These are phyloP conservation scores for Aspergillus japonicus DNA, from an alignment of 2,329 filamentous ascomycete species.

Conservation along the genomic window DNA sequence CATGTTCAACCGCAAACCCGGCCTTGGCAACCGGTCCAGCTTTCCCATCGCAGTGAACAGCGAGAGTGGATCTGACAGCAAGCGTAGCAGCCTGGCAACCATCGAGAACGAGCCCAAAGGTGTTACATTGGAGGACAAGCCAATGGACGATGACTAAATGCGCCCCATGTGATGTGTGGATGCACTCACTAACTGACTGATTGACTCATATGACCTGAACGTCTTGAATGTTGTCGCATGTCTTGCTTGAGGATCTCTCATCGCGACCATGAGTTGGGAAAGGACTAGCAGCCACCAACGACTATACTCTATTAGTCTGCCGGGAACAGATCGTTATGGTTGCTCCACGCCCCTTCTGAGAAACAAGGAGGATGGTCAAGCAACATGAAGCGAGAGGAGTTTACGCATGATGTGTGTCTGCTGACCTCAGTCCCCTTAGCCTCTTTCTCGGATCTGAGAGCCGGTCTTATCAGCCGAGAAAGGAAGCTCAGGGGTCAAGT, in stretches of 20 bases:
- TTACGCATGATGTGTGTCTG: background rate
- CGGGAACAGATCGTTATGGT: background rate
- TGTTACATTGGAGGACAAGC: slow-evolving; percentile 70
- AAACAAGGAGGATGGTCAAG: background rate
- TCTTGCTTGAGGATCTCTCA: background rate
- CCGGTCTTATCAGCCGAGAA: background rate
- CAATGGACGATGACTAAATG: slow-evolving; percentile 64
- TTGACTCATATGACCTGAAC: slow-evolving; percentile 1
- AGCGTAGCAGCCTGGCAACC: slow-evolving; percentile 34
- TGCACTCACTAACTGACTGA: background rate
- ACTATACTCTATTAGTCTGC: background rate
- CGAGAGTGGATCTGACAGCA: slow-evolving; percentile 30
- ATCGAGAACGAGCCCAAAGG: slow-evolving; percentile 45
- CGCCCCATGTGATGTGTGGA: background rate
- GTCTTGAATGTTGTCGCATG: background rate
- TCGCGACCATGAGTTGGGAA: background rate
- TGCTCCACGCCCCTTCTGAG: too few relatives aligned
- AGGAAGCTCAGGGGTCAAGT: background rate
- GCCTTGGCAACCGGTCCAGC: slow-evolving; percentile 46
- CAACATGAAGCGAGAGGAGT: background rate
- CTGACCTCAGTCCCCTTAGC: background rate
- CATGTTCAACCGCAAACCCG: slow-evolving; percentile 49
- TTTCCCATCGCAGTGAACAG: slow-evolving; percentile 27
- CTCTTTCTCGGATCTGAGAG: background rate
- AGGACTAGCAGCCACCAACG: background rate